Evolutionary conservation across 2,329 filamentous ascomycete genomes (phyloP), one percentile per base, ranked within the genome.

Genomic region (Juglanconis sp.): DNA sequence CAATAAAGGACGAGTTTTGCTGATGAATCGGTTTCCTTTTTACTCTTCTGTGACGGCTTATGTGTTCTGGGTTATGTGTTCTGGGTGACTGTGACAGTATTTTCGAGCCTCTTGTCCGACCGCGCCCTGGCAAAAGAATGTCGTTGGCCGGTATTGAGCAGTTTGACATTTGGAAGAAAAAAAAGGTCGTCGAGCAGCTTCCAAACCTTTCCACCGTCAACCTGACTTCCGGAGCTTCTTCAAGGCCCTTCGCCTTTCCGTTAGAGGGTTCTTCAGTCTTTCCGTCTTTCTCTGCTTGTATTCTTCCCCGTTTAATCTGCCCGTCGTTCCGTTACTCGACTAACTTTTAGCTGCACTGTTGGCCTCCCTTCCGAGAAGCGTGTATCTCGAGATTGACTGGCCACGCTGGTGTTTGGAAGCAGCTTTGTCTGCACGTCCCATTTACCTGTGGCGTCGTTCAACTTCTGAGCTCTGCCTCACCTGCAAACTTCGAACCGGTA

Each of bases 1-100:
- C 58, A 58, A 63, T 63, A 61, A 58, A 61, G 55, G 54, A 56
- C 52, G 24, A 31, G 35, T 44, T 58, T 44, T 48, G 17, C 49
- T 52, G 31, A 52, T 56, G 38, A 38, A 57, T 11, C 15, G n/a
- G 17, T 35, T 35, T 31, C 10, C 3, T 17, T 24, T 17, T 32
- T 35, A 17, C n/a, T 24, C 5, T 15, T 32, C 13, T 46, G 30
- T 42, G 17, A 44, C 15, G 5, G 32, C 8, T 31, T 8, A 13
- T n/a, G 42, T 46, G 7, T 17, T 48, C 9, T 48, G 5, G 9
- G 46, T 31, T 8, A 13, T n/a, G 42, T 46, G 7, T 17, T 48
- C 9, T 48, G 5, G 9, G 46, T 31, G 46, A 48, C 10, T 17
- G n/a, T 47, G 46, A 24, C 24, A 24, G 24, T 24, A 24, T 24